Conservation (phyloP, 768 basidiomycete genomes). For the Pilatotrama ljubarskyi region DNA sequence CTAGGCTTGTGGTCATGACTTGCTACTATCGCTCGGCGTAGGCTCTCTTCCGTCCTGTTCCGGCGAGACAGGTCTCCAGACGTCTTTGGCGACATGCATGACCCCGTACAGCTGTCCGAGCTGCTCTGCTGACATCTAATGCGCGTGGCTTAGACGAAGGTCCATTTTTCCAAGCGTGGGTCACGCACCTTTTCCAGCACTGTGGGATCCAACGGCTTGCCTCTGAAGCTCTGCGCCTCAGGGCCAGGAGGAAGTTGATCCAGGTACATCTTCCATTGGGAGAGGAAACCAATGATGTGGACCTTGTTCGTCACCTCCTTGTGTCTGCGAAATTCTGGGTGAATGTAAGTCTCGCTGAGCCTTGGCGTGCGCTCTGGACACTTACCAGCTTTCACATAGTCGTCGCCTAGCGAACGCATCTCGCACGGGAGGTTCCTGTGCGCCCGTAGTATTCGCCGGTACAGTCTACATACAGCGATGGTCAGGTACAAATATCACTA, state of each 20-base stretch:
- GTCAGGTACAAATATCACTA: no score
- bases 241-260: conserved; percentile 60
- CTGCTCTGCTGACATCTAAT: conserved; percentile 86
- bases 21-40: neutral
- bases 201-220: conserved; percentile 68
- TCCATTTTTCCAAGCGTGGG: neutral
- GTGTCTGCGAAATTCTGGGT: conserved; percentile 86
- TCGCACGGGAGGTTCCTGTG: conserved; percentile 73
- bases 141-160: neutral
- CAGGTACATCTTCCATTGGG: conserved; percentile 94
- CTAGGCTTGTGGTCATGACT: neutral
- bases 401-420: conserved; percentile 84
- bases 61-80: conserved; percentile 65
- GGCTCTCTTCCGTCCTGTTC: conserved; percentile 6
- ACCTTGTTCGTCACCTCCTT: conserved; percentile 77
- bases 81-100: conserved; percentile 86
- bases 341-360: neutral
- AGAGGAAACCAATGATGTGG: conserved; percentile 92
- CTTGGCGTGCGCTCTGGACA: neutral
- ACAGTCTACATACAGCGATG: conserved; percentile 52
- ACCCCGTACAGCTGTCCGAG: conserved; percentile 92
- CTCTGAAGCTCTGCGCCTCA: conserved; percentile 50
- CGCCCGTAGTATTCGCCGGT: conserved; percentile 76
- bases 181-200: conserved; percentile 65
- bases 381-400: conserved; percentile 79